Evolutionary conservation across 306 rosid genomes (phyloP), one percentile per base, ranked within the genome.

Genomic region (Trifolium pratense): DNA sequence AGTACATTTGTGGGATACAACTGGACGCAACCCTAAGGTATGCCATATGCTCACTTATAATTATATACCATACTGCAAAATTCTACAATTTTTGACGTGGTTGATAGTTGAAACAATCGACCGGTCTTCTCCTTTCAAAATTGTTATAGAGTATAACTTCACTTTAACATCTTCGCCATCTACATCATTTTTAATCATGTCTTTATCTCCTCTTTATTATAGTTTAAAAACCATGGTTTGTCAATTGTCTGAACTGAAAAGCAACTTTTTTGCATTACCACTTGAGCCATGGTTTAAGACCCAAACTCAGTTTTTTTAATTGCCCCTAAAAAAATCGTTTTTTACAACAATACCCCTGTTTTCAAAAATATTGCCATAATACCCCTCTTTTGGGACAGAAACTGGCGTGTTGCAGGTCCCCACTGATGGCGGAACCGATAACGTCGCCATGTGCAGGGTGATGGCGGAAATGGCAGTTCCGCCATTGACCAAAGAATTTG

Each of bases 21-120:
- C 97, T 51, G 93, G 97, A 25, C 96, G 97, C 75, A 87, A 75
- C 75, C 99, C 99, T 63, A 95, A 92, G 97, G 99, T 95, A 75
- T 57, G 81, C 49, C 56, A 46, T 75, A 43, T 45, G 59, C 43
- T 71, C 52, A 18, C 65, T 42, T 13, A 71, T 45, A 25, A 36
- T 25, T 48, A 51, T 45, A 34, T 23, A 51, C 39, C 17, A 52
- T 43, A 32, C 68, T 31, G 52, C 36, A 58, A 58, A 29, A 8
- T 43, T 43, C 31, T 74, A 65, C n/a, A n/a, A n/a, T 10, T 17
- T 55, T 66, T 40, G 45, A 48, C 56, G 46, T 36, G 53, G 21
- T 46, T 77, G 64, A 68, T 59, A 21, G 21, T 68, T 57, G 53
- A 71, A 71, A 46, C 67, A 45, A 73, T 68, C 15, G 69, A 66